Evolutionary conservation across 176 grass and related monocot genomes (phyloP).

Genomic region (Oryza punctata): DNA sequence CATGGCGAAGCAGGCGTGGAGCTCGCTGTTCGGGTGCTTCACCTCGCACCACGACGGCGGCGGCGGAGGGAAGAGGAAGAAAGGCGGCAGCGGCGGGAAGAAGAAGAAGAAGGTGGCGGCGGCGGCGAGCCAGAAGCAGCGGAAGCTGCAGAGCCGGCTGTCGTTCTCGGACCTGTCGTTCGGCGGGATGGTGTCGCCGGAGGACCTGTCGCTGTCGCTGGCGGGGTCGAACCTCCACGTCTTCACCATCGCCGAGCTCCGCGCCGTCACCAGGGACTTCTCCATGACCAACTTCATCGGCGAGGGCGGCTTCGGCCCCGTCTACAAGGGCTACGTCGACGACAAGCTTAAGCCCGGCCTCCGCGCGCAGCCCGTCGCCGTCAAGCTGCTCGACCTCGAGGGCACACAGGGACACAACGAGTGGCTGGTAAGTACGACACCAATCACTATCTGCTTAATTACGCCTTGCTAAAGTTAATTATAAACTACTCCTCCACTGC

Average conservation of each 20-base stretch:
- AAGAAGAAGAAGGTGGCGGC: slow-evolving; percentile 19
- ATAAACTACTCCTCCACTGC: not conserved
- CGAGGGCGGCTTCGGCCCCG: slow-evolving; percentile 81
- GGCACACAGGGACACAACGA: slow-evolving; percentile 82
- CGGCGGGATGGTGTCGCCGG: slow-evolving; percentile 70
- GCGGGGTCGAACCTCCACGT: slow-evolving; percentile 73
- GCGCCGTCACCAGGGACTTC: slow-evolving; percentile 64
- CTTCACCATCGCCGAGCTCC: slow-evolving; percentile 77
- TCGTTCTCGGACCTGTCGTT: slow-evolving; percentile 75
- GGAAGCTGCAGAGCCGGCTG: slow-evolving; percentile 55
- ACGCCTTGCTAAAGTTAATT: not conserved
- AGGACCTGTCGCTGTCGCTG: slow-evolving; percentile 87
- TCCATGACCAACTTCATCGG: slow-evolving; percentile 87
- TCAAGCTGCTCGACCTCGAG: slow-evolving; percentile 87
- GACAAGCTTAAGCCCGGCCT: slow-evolving; percentile 72
- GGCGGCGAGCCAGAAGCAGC: slow-evolving; percentile 12
- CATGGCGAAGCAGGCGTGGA: slow-evolving; percentile 60
- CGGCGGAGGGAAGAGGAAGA: not conserved
- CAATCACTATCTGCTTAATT: not conserved
- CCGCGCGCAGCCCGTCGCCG: slow-evolving; percentile 65
- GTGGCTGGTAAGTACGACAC: slow-evolving; percentile 59
- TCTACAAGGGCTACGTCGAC: slow-evolving; percentile 91
- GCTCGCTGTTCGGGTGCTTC: slow-evolving; percentile 74
- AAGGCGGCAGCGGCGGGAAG: not conserved
- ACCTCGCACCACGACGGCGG: slow-evolving; percentile 8